phyloP scores from a whole-genome alignment of 164 flowering plant species.

The Buxus sempervirens region DNA sequence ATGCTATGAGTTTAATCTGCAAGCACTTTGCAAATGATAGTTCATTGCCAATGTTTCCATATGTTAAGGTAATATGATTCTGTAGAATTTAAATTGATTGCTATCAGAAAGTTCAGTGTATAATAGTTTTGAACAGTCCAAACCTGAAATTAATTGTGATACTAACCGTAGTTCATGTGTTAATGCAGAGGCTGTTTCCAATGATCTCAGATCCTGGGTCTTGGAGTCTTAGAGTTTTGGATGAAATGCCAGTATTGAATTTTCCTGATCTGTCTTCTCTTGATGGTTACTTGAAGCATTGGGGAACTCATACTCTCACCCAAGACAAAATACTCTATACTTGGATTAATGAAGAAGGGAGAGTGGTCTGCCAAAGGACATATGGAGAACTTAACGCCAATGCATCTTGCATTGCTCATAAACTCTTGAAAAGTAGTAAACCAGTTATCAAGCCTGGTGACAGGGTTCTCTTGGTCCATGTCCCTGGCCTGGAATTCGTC shows the following conservation, averaged over 20 bases:
- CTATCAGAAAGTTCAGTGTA: background rate
- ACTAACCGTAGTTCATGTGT: slow-evolving; percentile 5
- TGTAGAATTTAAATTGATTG: background rate
- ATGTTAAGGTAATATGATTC: slow-evolving; percentile 50
- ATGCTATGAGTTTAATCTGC: slow-evolving; percentile 56
- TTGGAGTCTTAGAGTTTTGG: slow-evolving; percentile 21
- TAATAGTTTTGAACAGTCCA: background rate
- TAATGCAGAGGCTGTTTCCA: slow-evolving; percentile 54
- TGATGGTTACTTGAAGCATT: slow-evolving; percentile 62
- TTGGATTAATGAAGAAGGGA: slow-evolving; percentile 69
- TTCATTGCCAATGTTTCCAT: slow-evolving; percentile 47
- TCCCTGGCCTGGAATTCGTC: slow-evolving; percentile 73
- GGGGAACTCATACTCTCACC: slow-evolving; percentile 53
- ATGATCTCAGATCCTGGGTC: slow-evolving; percentile 22
- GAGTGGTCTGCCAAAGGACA: slow-evolving; percentile 40
- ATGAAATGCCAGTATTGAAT: slow-evolving; percentile 43
- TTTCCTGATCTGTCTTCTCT: slow-evolving; percentile 57
- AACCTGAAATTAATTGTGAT: background rate
- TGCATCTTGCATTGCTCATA: slow-evolving; percentile 65
- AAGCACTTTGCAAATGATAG: slow-evolving; percentile 61
- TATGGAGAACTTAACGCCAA: slow-evolving; percentile 54
- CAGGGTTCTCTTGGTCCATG: slow-evolving; percentile 63
- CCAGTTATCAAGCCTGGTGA: slow-evolving; percentile 70
- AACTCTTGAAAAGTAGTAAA: slow-evolving; percentile 47
- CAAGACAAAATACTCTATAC: slow-evolving; percentile 44